Evolutionary conservation across 2,329 filamentous ascomycete species (phyloP).

Genomic region (Botrytis aclada): DNA sequence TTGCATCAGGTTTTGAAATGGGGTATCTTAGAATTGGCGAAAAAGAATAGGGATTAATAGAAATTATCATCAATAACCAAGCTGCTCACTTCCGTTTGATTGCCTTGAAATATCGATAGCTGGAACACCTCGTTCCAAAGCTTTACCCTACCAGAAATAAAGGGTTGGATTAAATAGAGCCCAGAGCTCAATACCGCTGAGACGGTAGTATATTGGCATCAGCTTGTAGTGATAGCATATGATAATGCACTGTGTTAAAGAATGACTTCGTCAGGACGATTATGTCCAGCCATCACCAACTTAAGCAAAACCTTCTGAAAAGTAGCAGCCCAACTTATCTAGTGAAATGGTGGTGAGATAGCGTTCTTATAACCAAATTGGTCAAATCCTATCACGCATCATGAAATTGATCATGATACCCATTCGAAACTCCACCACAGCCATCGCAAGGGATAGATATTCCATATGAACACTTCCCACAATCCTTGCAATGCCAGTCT

Average conservation of each 20-base stretch:
- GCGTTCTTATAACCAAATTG: background rate
- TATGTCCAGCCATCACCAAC: background rate
- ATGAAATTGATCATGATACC: background rate
- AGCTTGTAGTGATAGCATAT: background rate
- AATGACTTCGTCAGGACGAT: background rate
- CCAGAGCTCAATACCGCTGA: background rate
- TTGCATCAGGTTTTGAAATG: background rate
- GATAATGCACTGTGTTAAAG: background rate
- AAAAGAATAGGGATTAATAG: background rate
- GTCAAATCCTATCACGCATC: background rate
- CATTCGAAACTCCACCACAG: conserved; percentile 11
- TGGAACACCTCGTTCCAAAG: background rate
- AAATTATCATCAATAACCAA: background rate
- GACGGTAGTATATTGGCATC: background rate
- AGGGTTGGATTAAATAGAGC: background rate
- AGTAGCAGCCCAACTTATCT: background rate
- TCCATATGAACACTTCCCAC: conserved; percentile 7
- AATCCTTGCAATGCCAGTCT: conserved; percentile 12
- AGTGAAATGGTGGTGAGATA: background rate
- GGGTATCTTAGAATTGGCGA: background rate
- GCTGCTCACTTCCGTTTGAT: background rate
- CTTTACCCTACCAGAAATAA: background rate
- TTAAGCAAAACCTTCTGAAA: background rate
- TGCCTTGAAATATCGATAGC: background rate
- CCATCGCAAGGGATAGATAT: conserved; percentile 7